Evolutionary conservation across 2,329 filamentous ascomycete species (phyloP).

Genomic region (Pseudogymnoascus sp.): DNA sequence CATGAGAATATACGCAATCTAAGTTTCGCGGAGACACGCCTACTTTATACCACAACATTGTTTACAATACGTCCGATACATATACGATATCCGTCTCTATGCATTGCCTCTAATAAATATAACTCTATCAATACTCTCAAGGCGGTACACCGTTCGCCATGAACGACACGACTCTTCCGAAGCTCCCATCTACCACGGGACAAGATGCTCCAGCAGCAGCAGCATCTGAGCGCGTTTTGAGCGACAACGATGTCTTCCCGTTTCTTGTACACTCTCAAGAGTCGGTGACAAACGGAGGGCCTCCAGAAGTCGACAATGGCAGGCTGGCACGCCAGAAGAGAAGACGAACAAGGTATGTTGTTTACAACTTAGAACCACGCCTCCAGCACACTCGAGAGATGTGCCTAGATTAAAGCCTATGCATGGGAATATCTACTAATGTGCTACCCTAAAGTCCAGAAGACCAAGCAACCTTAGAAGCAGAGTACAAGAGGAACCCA

Average conservation of each 20-base stretch:
- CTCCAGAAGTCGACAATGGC: conserved; percentile 17
- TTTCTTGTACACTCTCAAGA: conserved; percentile 16
- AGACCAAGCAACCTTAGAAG: conserved; percentile 82
- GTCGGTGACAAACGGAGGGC: conserved; percentile 19
- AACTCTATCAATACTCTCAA: neutral
- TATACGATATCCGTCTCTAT: conserved; percentile 1
- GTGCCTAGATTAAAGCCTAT: neutral
- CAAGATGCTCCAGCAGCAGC: conserved; percentile 13
- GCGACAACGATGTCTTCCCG: conserved; percentile 17
- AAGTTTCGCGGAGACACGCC: neutral
- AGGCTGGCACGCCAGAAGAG: conserved; percentile 40
- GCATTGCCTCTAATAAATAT: conserved; percentile 4
- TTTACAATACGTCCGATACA: conserved; percentile 1
- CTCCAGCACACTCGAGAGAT: neutral
- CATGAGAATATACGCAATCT: conserved; percentile 5
- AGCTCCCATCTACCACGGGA: conserved; percentile 20
- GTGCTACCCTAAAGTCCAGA: conserved; percentile 52
- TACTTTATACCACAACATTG: neutral
- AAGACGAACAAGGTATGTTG: conserved; percentile 55
- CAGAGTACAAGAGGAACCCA: conserved; percentile 73
- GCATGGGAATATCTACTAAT: neutral
- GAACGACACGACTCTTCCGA: conserved; percentile 27
- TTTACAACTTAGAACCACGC: conserved; percentile 16
- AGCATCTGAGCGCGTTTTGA: conserved; percentile 15
- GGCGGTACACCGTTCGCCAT: conserved; percentile 17